A percentile compares a stretch with the other conserved stretches of the same genome.
phyloP scores from a whole-genome alignment of 306 rosid genomes.

The Corylus avellana region DNA sequence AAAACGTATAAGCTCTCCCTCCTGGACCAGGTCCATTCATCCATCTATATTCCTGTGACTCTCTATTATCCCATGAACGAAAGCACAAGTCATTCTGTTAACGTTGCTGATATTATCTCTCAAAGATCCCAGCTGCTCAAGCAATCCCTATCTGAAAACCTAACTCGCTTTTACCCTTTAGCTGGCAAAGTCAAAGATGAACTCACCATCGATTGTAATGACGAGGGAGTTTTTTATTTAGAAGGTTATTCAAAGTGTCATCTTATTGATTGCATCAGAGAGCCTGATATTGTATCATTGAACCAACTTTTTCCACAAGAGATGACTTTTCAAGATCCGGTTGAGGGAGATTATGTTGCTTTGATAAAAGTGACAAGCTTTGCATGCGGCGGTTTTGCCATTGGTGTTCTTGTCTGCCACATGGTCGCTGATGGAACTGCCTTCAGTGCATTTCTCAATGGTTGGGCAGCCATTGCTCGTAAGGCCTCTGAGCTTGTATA shows the following conservation, averaged over 20 bases:
- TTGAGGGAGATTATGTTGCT: not conserved
- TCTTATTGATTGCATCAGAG: not conserved
- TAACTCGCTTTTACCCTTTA: conserved; percentile 36
- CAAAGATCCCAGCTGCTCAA: not conserved
- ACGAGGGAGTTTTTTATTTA: conserved; percentile 8
- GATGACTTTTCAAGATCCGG: not conserved
- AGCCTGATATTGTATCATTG: not conserved
- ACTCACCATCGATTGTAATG: conserved; percentile 28
- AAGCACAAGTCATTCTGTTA: not conserved
- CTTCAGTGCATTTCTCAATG: conserved; percentile 1
- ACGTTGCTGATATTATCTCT: not conserved
- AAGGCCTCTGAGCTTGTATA: not conserved
- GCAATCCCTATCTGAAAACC: conserved; percentile 29
- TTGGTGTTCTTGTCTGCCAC: conserved; percentile 11
- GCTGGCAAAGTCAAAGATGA: conserved; percentile 26
- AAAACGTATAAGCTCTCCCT: conserved; percentile 29
- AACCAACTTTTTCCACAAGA: not conserved
- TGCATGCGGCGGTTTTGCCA: conserved; percentile 22
- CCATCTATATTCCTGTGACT: conserved; percentile 8
- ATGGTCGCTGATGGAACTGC: conserved; percentile 14
- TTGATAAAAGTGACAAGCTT: conserved; percentile 9
- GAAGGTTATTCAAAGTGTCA: not conserved
- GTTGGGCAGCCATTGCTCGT: conserved; percentile 6
- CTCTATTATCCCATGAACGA: conserved; percentile 12
- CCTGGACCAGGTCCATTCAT: conserved; percentile 25